phyloP scores from a whole-genome alignment of 345 rosid species.

The Sonneratia caseolaris region DNA sequence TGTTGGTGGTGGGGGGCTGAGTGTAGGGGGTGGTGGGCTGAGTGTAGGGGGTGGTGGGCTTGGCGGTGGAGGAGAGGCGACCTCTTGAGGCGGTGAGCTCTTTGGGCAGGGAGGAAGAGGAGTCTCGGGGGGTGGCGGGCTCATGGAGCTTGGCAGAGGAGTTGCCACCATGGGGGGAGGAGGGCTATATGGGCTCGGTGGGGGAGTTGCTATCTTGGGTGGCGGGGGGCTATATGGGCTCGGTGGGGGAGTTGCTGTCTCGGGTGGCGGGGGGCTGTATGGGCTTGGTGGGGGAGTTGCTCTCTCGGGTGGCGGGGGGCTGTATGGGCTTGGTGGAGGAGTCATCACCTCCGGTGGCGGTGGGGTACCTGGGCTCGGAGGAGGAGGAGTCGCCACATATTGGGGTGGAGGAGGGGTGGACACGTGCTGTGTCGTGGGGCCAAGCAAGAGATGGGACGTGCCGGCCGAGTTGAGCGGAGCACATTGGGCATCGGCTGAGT shows the following conservation, averaged over 20 bases:
- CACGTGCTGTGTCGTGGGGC: background rate
- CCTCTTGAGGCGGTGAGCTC: background rate
- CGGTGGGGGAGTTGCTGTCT: background rate
- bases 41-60: background rate
- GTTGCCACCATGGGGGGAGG: background rate
- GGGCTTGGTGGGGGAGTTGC: background rate
- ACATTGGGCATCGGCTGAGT: constrained; percentile 13
- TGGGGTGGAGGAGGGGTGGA: background rate
- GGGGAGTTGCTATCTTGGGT: background rate
- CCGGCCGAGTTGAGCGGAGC: constrained; percentile 4
- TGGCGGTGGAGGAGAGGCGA: background rate
- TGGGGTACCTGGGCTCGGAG: background rate
- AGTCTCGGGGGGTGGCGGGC: background rate
- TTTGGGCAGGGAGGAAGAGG: background rate
- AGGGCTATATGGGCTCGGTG: background rate
- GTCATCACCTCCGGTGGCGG: background rate
- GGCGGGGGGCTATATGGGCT: background rate
- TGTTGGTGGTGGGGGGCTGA: background rate
- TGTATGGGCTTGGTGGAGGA: background rate
- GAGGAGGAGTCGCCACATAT: background rate
- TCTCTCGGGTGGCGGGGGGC: background rate
- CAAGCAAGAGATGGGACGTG: constrained; percentile 6
- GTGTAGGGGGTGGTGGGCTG: background rate
- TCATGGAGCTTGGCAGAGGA: background rate
- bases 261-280: background rate